Percentiles rank a stretch among this genome's conserved stretches.
Conservation (phyloP, 139 green algal species). For the Chlorella sp. region DNA sequence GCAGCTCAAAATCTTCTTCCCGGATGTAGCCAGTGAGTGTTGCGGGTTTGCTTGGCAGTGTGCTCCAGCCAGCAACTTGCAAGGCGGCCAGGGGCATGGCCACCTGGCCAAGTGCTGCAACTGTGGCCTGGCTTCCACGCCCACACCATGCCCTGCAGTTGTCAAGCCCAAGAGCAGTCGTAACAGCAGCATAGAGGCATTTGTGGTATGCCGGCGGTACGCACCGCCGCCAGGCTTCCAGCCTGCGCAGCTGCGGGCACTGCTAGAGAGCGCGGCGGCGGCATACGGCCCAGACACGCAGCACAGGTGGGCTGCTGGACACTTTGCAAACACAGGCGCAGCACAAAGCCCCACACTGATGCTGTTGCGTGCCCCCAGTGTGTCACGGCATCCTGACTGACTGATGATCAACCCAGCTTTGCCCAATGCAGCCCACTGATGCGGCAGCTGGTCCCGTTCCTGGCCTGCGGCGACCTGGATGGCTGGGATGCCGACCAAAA, state of each 20-base stretch:
- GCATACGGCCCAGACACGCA: slow-evolving; percentile 5
- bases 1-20: slow-evolving; percentile 94
- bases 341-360: too few species aligned
- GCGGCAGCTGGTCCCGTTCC: slow-evolving; percentile 84
- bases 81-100: too few species aligned
- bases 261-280: slow-evolving; percentile 59
- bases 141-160: slow-evolving; percentile 35
- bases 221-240: slow-evolving; percentile 74
- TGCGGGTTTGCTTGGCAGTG: too few species aligned
- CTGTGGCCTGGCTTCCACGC: background rate
- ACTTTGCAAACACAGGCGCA: too few species aligned
- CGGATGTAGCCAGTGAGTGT: slow-evolving; percentile 76
- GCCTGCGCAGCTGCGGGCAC: slow-evolving; percentile 53
- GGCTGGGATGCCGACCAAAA: slow-evolving; percentile 93
- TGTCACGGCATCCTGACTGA: too few species aligned
- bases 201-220: slow-evolving; percentile 95
- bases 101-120: background rate
- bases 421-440: slow-evolving; percentile 30
- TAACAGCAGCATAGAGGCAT: slow-evolving; percentile 96
- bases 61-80: too few species aligned
- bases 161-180: slow-evolving; percentile 94
- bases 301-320: slow-evolving; percentile 14
- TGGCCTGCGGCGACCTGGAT: slow-evolving; percentile 93
- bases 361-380: too few species aligned
- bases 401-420: too few species aligned